Conservation (phyloP, 306 rosid genomes). For the Cicer cuneatum region DNA sequence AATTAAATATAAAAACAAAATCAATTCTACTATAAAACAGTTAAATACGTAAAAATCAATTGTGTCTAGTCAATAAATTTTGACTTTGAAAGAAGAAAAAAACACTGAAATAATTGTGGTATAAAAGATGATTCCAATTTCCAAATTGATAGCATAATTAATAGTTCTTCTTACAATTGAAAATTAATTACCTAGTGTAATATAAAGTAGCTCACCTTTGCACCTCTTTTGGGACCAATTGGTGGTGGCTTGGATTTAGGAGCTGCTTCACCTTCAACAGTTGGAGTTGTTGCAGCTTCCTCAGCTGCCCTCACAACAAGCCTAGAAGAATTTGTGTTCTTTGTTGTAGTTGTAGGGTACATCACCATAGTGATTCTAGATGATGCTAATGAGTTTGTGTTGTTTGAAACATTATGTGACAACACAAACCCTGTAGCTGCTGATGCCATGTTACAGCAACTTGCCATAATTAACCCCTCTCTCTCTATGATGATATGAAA, state of each 20-base stretch:
- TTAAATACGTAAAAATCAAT: no score
- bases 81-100: no score
- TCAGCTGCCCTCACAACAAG: constrained; percentile 66
- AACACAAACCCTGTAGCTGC: constrained; percentile 73
- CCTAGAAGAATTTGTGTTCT: constrained; percentile 46
- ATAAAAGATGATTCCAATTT: not conserved
- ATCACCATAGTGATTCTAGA: constrained; percentile 49
- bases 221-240: constrained; percentile 88
- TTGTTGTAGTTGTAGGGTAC: constrained; percentile 52
- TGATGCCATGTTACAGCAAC: constrained; percentile 69
- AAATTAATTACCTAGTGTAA: not conserved
- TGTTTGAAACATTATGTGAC: constrained; percentile 51
- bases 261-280: constrained; percentile 51
- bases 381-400: constrained; percentile 43
- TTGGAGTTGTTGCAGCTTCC: constrained; percentile 53
- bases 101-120: no score
- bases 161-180: not conserved
- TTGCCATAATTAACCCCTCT: constrained; percentile 50
- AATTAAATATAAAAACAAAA: no score
- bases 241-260: constrained; percentile 77
- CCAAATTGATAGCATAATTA: not conserved
- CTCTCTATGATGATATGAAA: not conserved
- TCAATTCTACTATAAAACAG: no score
- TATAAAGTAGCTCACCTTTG: constrained; percentile 53
- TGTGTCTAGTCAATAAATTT: no score